Conservation (phyloP, 192 early-diverging fungal species). For the Powellomyces hirtus region DNA sequence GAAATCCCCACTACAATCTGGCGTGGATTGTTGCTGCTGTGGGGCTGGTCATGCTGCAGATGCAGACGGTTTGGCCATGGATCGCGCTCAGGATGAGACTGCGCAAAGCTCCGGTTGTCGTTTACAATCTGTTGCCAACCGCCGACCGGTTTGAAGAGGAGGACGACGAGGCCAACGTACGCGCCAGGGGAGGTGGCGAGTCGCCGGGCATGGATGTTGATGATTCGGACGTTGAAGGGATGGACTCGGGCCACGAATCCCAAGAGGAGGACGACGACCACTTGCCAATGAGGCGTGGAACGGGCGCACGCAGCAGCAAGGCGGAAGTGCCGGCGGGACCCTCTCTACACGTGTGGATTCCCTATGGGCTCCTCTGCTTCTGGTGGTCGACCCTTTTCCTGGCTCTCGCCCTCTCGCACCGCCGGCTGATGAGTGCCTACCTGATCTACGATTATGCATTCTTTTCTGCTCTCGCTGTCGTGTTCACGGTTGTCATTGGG, state of each 20-base stretch:
- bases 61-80: constrained; percentile 36
- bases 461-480: constrained; percentile 27
- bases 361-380: constrained; percentile 17
- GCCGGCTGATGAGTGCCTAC: constrained; percentile 13
- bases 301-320: not conserved
- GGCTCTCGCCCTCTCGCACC: not conserved
- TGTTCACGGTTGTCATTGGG: constrained; percentile 9
- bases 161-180: not conserved
- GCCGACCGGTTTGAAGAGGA: not conserved
- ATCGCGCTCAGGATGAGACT: constrained; percentile 22
- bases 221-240: constrained; percentile 2
- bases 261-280: not conserved
- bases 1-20: constrained; percentile 29
- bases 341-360: constrained; percentile 1
- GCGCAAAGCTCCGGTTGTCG: constrained; percentile 5
- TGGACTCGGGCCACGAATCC: not conserved
- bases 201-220: not conserved
- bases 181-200: not conserved
- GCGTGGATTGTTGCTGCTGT: constrained; percentile 30
- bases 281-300: not conserved
- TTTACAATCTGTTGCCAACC: constrained; percentile 1
- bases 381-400: not conserved
- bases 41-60: constrained; percentile 9
- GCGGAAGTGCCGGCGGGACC: constrained; percentile 5
- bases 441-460: constrained; percentile 32